Base-by-base conservation (phyloP, 192 early-diverging fungal genomes). In the Podila epigama region DNA sequence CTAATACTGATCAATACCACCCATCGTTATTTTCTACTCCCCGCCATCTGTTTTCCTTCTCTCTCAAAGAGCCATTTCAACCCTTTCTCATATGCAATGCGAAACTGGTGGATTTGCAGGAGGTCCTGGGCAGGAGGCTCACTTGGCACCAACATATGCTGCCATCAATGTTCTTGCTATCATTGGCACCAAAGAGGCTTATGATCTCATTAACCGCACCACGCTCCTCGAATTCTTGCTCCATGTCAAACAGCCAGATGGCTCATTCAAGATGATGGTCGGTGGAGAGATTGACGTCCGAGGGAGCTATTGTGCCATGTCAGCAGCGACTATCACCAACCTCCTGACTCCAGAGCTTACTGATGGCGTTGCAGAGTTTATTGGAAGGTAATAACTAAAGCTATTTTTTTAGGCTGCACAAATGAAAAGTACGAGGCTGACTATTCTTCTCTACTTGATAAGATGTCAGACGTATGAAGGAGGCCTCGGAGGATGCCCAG, bases 281-380 rank as follows among this genome's bases (percentile, higher is more conserved):
- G 95, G 88, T n/a, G 96, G 96, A 7, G 97, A 99, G 81, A 87
- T 94, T 6, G 97, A 99, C 71, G 89, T 96, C 35, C 84, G 91
- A 10, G 96, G 94, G 10, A 84, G 85, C 7, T 99, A 98, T 79
- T 99, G 96, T 72, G 95, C 89, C 1, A 59, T 97, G 54, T 83
- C 91, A 2, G 83, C 89, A 18, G 95, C 92, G 0, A 85, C 89
- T 11, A 68, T 99, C 40, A 87, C 95, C 15, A 92, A 94, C 65
- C 85, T 99, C 18, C 67, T 95, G 60, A 97, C 93, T 4, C 87
- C 92, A 2, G 93, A 95, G 60, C 70, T 99, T 28, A 82, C 85
- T 0, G 73, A 66, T 1, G 85, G 86, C 25, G 86, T 84, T 7
- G 86, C 86, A 0, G 89, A 89, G 15, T 97, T 56, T 28, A 29